These are phyloP conservation scores for Marsdenia floribunda DNA, from an alignment of 257 asterid species.

Conservation along the genomic window DNA sequence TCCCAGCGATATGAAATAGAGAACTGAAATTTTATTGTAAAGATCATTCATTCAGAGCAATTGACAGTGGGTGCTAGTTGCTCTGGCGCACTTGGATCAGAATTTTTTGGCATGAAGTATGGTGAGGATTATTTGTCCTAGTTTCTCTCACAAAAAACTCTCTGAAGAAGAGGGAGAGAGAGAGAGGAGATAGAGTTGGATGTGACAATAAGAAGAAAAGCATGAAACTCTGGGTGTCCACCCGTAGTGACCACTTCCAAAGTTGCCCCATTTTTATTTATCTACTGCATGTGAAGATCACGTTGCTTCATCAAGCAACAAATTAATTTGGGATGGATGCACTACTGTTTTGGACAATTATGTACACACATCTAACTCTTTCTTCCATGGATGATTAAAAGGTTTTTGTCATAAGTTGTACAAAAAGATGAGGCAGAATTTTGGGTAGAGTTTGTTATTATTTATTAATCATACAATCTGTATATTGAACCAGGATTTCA, in stretches of 20 bases:
- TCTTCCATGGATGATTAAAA: not conserved
- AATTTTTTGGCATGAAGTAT: not conserved
- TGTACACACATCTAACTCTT: not conserved
- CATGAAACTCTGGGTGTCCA: not conserved
- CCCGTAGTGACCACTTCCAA: constrained; percentile 6
- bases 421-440: not conserved
- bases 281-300: constrained; percentile 12
- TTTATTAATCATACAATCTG: not conserved
- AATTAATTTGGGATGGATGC: not conserved
- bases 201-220: not conserved
- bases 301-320: not conserved
- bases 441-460: not conserved
- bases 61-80: not conserved
- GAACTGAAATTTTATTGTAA: too few species aligned
- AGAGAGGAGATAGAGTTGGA: not conserved
- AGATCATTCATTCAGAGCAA: not conserved
- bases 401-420: not conserved
- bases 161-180: not conserved
- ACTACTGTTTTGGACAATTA: constrained; percentile 2
- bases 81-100: not conserved
- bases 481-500: not conserved
- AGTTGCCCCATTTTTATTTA: not conserved
- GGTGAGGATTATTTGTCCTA: constrained; percentile 1
- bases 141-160: not conserved
- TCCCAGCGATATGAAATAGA: too few species aligned